A percentile compares a stretch with the other conserved stretches of the same genome.
Conservation (phyloP, 768 basidiomycete genomes). For the Pisolithus albus region DNA sequence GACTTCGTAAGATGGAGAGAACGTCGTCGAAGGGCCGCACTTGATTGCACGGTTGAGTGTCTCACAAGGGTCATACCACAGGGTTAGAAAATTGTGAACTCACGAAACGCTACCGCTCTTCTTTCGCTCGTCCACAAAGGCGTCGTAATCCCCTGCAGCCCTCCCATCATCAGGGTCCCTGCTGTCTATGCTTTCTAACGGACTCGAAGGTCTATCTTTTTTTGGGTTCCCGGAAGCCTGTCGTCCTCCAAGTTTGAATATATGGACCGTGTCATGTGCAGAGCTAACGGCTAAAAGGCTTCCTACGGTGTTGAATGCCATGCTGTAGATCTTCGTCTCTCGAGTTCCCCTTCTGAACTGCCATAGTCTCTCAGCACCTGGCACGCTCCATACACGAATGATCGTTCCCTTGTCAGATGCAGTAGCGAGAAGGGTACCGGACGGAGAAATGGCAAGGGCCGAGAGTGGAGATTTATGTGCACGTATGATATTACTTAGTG, state of each 20-base stretch:
- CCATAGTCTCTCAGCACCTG: slow-evolving; percentile 87
- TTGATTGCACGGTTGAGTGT: slow-evolving; percentile 1
- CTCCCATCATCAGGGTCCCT: slow-evolving; percentile 47
- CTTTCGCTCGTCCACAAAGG: slow-evolving; percentile 74
- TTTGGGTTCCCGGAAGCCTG: slow-evolving; percentile 18
- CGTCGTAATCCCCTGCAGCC: slow-evolving; percentile 77
- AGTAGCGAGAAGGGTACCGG: slow-evolving; percentile 88
- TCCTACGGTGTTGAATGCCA: slow-evolving; percentile 78
- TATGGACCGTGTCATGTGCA: slow-evolving; percentile 93
- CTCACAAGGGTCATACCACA: not conserved
- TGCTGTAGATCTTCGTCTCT: slow-evolving; percentile 77
- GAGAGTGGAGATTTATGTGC: slow-evolving; percentile 95
- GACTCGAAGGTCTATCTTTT: slow-evolving; percentile 42
- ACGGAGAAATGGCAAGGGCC: slow-evolving; percentile 74
- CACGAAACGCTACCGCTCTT: slow-evolving; percentile 49
- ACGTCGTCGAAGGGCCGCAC: slow-evolving; percentile 53
- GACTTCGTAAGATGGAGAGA: slow-evolving; percentile 72
- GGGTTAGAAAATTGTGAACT: slow-evolving; percentile 15
- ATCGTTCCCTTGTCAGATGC: slow-evolving; percentile 95
- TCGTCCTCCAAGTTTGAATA: slow-evolving; percentile 74
- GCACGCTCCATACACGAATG: slow-evolving; percentile 89
- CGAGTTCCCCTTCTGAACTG: slow-evolving; percentile 91
- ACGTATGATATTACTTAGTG: slow-evolving; percentile 91
- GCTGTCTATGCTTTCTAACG: slow-evolving; percentile 60
- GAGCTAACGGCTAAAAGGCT: slow-evolving; percentile 85